A percentile compares a stretch with the other conserved stretches of the same genome.
Conservation (phyloP, 78 protist species). For the Dictyostelium purpureum region DNA sequence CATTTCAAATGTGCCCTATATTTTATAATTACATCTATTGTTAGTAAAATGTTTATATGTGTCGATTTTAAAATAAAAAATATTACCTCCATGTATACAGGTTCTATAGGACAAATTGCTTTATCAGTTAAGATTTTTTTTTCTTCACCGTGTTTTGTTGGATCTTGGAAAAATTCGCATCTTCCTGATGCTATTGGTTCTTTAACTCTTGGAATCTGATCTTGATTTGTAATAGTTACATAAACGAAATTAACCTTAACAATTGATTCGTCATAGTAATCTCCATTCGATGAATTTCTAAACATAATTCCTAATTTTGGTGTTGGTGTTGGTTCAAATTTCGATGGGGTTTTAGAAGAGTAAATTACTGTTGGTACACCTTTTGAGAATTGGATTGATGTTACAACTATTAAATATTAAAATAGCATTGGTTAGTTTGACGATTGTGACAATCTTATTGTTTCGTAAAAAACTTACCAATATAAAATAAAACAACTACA, state of each 20-base stretch:
- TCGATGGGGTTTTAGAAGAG: slow-evolving; percentile 21
- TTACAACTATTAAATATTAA: not conserved
- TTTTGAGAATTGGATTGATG: not conserved
- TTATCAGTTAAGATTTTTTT: not conserved
- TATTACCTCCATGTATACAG: slow-evolving; percentile 17
- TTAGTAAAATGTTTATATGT: not conserved
- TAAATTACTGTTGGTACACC: slow-evolving; percentile 69
- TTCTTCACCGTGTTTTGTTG: not conserved
- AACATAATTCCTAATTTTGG: slow-evolving; percentile 16
- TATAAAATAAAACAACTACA: slow-evolving; percentile 39
- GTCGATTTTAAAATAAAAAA: not conserved
- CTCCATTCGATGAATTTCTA: not conserved
- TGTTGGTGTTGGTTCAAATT: slow-evolving; percentile 14
- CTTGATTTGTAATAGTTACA: slow-evolving; percentile 48
- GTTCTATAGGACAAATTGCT: slow-evolving; percentile 36
- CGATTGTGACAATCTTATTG: not conserved
- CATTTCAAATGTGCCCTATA: slow-evolving; percentile 11
- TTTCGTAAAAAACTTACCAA: no score
- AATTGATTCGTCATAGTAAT: not conserved
- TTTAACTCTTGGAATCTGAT: not conserved
- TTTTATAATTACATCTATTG: not conserved
- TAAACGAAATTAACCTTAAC: not conserved
- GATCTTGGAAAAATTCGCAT: slow-evolving; percentile 24
- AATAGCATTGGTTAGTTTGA: slow-evolving; percentile 43
- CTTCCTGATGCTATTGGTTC: not conserved